Base-by-base conservation (phyloP, 2,329 filamentous ascomycete species). In the Epichloe amarillans region DNA sequence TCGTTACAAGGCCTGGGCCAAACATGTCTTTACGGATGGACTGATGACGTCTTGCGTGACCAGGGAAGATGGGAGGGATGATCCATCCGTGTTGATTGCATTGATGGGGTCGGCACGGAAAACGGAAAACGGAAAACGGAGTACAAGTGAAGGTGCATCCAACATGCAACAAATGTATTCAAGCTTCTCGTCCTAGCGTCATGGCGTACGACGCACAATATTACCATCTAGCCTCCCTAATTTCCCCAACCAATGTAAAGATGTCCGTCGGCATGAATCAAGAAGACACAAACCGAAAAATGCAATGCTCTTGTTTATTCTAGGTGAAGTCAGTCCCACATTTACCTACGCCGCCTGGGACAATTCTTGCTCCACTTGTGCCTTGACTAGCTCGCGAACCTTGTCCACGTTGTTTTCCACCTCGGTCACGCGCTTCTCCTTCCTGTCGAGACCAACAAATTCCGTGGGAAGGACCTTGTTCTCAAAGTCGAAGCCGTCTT, bases 401-500 rank as follows among this genome's bases (percentile, higher is more conserved):
- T 77, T 80, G 66, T 85, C 72, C 83, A 87, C 91, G 46, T 82
- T 79, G 55, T 80, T 84, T 41, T 77, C 79, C 19, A 89, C 82
- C 41, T 76, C 72, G 4, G 77, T 82, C 14, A 95, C 82, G 46
- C 87, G 76, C 67, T 78, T 85, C 65, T 90, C 83, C 70, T 83
- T 82, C 60, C 82, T 70, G 62, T 89, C 83, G 1, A 97, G 70
- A 0, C 86, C 91, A 36, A 84, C 70, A 62, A 96, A 93, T 69
- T 96, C 87, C 52, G 77, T 66, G 0, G 91, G 91, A 50, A 94
- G 74, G 1, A 97, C 85, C 55, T 84, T 79, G 55, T 75, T 67
- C 40, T 79, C 73, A 63, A 95, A 95, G 58, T 80, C 76, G 60
- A 94, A 96, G 1, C 76, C 82, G n/a, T 76, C 66, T 62, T 86